These are phyloP conservation scores for Talaromyces sp. DNA, from an alignment of 2,329 filamentous ascomycete genomes.

Conservation along the genomic window DNA sequence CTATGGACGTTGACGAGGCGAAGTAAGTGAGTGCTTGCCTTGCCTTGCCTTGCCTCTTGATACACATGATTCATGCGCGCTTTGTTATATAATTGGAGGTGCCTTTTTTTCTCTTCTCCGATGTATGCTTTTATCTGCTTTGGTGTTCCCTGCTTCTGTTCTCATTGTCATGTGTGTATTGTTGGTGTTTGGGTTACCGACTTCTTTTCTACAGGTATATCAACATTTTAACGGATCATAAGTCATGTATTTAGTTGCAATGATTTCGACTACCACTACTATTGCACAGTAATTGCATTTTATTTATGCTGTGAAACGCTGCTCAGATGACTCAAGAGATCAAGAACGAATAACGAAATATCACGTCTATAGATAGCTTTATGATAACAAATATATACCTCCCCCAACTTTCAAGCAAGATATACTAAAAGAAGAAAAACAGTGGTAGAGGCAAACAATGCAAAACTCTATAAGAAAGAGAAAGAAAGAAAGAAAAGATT, in stretches of 20 bases:
- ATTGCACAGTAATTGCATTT: neutral
- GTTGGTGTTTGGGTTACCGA: constrained; percentile 8
- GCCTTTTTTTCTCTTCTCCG: neutral
- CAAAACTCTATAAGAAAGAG: neutral
- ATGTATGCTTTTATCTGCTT: neutral
- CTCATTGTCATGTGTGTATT: neutral
- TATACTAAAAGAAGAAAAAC: neutral
- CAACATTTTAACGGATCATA: constrained; percentile 3
- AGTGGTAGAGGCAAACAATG: neutral
- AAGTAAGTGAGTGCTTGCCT: neutral
- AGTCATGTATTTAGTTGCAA: constrained; percentile 6
- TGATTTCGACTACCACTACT: neutral
- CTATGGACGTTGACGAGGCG: neutral
- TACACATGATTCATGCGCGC: neutral
- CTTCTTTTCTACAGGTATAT: neutral
- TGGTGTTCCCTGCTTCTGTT: neutral
- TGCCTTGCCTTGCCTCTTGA: neutral
- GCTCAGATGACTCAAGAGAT: neutral
- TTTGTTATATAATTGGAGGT: constrained; percentile 1
- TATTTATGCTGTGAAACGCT: neutral
- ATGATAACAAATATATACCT: neutral
- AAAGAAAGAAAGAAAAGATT: neutral
- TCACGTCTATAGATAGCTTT: neutral
- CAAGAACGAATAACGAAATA: neutral
- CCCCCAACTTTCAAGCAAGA: neutral